Evolutionary conservation across 805 yeast genomes (phyloP).

Genomic region (Dipodascus geniculatus): DNA sequence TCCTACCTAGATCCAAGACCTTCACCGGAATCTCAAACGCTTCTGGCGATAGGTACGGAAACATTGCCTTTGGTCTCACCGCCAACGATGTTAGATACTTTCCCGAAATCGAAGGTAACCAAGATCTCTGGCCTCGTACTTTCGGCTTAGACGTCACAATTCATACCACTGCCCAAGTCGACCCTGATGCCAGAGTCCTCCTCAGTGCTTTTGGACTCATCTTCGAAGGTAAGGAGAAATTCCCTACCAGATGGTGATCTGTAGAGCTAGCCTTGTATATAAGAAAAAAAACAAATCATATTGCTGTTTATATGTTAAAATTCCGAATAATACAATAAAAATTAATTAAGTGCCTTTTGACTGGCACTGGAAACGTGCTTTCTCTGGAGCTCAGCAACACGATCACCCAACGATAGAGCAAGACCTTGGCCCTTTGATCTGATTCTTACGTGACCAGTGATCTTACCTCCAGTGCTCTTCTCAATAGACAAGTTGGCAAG

Average conservation of each 20-base stretch:
- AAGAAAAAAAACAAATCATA: constrained; percentile 1
- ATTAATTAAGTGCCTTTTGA: neutral
- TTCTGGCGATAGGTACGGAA: constrained; percentile 79
- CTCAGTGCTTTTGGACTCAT: constrained; percentile 77
- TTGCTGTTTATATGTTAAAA: neutral
- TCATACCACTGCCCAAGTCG: constrained; percentile 83
- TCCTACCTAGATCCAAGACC: constrained; percentile 84
- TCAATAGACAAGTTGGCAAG: constrained; percentile 92
- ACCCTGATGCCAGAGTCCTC: constrained; percentile 76
- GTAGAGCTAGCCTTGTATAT: neutral
- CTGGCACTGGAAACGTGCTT: constrained; percentile 3
- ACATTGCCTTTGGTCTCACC: constrained; percentile 71
- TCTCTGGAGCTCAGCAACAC: constrained; percentile 69
- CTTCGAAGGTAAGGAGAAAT: constrained; percentile 44
- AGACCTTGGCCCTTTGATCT: constrained; percentile 97
- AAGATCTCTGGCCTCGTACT: constrained; percentile 78
- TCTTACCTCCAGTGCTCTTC: constrained; percentile 57
- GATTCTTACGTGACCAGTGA: constrained; percentile 89
- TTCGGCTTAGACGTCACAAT: constrained; percentile 79
- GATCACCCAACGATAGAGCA: constrained; percentile 88
- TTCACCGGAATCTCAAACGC: constrained; percentile 65
- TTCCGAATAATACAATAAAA: neutral
- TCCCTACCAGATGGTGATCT: constrained; percentile 17
- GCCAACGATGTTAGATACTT: constrained; percentile 68
- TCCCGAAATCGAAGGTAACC: constrained; percentile 89